Evolutionary conservation across 768 basidiomycete species (phyloP).

Genomic region (Ramaria sp.): DNA sequence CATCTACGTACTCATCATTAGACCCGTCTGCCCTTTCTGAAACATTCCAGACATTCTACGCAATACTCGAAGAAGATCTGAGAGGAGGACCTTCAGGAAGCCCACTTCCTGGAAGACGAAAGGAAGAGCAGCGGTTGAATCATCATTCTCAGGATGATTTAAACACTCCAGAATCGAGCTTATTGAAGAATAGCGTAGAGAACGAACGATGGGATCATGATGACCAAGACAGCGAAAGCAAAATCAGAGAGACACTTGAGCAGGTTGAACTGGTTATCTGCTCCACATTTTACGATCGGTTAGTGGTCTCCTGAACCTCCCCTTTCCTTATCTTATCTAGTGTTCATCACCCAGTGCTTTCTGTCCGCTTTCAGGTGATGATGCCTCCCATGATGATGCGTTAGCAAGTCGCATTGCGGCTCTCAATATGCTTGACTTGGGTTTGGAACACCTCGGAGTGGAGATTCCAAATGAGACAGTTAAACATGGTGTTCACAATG

Average conservation of each 20-base stretch:
- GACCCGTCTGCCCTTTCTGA: conserved; percentile 34
- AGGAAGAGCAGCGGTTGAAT: conserved; percentile 13
- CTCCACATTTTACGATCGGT: conserved; percentile 78
- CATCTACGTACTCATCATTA: conserved; percentile 8
- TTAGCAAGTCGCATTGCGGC: conserved; percentile 84
- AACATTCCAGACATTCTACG: conserved; percentile 66
- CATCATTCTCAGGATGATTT: conserved; percentile 18
- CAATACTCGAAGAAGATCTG: conserved; percentile 53
- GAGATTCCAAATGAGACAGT: conserved; percentile 46
- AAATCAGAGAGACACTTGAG: conserved; percentile 54
- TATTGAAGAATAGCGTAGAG: conserved; percentile 18
- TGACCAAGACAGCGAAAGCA: conserved; percentile 28
- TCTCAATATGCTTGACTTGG: conserved; percentile 81
- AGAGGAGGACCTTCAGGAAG: conserved; percentile 24
- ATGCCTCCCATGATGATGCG: conserved; percentile 82
- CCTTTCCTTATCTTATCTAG: neutral
- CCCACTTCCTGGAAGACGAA: conserved; percentile 21
- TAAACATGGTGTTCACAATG: conserved; percentile 39
- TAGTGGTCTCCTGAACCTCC: conserved; percentile 13
- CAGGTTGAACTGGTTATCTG: conserved; percentile 64
- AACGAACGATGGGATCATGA: conserved; percentile 14
- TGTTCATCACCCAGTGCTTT: conserved; percentile 45
- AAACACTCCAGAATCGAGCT: conserved; percentile 17
- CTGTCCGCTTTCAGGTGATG: conserved; percentile 61
- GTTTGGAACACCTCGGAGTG: conserved; percentile 82